phyloP scores from a whole-genome alignment of 2,329 filamentous ascomycete species.

The Tolypocladium ovalisporum region DNA sequence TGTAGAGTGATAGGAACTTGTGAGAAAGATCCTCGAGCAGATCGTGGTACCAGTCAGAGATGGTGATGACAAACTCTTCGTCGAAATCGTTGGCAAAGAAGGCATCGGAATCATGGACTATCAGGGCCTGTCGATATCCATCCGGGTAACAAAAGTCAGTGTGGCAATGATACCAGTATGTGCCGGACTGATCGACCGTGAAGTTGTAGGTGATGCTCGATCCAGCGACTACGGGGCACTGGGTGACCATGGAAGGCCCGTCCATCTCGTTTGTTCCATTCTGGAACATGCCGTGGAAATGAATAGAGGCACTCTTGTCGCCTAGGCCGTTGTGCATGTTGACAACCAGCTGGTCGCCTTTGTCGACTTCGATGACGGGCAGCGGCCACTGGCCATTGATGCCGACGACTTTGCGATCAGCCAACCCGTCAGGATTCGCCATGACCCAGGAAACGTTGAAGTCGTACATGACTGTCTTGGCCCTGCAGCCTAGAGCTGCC shows the following conservation, averaged over 20 bases:
- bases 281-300: conserved; percentile 53
- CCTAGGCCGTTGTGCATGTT: conserved; percentile 38
- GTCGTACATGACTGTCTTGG: background rate
- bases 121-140: conserved; percentile 34
- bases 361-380: conserved; percentile 43
- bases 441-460: background rate
- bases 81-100: background rate
- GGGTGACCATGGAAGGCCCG: conserved; percentile 38
- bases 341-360: conserved; percentile 39
- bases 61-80: background rate
- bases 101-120: conserved; percentile 22
- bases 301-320: conserved; percentile 36
- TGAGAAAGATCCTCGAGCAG: background rate
- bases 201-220: conserved; percentile 26
- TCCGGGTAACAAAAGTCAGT: conserved; percentile 7
- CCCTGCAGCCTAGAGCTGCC: background rate
- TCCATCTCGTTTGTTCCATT: conserved; percentile 49
- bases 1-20: background rate
- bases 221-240: background rate
- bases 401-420: conserved; percentile 46
- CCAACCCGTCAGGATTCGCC: conserved; percentile 34
- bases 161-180: conserved; percentile 55
- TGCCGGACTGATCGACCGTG: conserved; percentile 43
- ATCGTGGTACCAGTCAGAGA: background rate
- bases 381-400: conserved; percentile 58